phyloP scores from a whole-genome alignment of 768 basidiomycete genomes.

The Xanthoconium stramineum region DNA sequence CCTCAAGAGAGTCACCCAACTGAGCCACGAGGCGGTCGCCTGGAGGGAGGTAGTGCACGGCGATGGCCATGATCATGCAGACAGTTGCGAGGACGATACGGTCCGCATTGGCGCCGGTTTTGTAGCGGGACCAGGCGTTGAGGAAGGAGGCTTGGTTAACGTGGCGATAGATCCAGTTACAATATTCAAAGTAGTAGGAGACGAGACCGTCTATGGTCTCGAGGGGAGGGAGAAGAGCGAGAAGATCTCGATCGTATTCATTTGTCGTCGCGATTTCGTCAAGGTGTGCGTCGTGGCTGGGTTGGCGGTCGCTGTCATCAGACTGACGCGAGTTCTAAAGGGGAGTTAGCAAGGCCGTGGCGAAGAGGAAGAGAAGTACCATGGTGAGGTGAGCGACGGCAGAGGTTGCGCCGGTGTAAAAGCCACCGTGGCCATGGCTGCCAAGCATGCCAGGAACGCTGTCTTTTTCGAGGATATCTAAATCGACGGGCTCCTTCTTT shows the following conservation, averaged over 20 bases:
- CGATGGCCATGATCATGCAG: slow-evolving; percentile 71
- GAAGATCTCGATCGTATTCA: slow-evolving; percentile 72
- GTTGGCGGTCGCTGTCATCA: slow-evolving; percentile 50
- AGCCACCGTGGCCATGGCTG: slow-evolving; percentile 59
- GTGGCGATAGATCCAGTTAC: slow-evolving; percentile 85
- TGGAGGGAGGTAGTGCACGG: slow-evolving; percentile 67
- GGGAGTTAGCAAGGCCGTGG: slow-evolving; percentile 16
- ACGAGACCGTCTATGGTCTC: slow-evolving; percentile 72
- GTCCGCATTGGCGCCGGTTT: slow-evolving; percentile 60
- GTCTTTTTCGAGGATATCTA: slow-evolving; percentile 45
- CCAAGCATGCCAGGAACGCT: slow-evolving; percentile 64
- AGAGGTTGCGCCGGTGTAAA: slow-evolving; percentile 80
- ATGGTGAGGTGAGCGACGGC: slow-evolving; percentile 65
- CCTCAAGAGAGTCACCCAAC: slow-evolving; percentile 51
- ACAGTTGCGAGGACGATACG: slow-evolving; percentile 69
- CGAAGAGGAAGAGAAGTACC: slow-evolving; percentile 34
- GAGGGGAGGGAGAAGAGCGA: slow-evolving; percentile 60
- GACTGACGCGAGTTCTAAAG: slow-evolving; percentile 45
- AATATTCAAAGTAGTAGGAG: slow-evolving; percentile 77
- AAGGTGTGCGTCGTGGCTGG: slow-evolving; percentile 43
- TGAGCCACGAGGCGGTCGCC: slow-evolving; percentile 59
- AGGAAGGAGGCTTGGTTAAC: slow-evolving; percentile 63
- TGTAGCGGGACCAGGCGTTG: slow-evolving; percentile 71
- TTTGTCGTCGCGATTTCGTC: slow-evolving; percentile 43
- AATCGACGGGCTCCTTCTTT: slow-evolving; percentile 54